Evolutionary conservation across 1,284 basidiomycete species (phyloP), one percentile per base, ranked within the genome.

Genomic region (Malassezia obtusa): DNA sequence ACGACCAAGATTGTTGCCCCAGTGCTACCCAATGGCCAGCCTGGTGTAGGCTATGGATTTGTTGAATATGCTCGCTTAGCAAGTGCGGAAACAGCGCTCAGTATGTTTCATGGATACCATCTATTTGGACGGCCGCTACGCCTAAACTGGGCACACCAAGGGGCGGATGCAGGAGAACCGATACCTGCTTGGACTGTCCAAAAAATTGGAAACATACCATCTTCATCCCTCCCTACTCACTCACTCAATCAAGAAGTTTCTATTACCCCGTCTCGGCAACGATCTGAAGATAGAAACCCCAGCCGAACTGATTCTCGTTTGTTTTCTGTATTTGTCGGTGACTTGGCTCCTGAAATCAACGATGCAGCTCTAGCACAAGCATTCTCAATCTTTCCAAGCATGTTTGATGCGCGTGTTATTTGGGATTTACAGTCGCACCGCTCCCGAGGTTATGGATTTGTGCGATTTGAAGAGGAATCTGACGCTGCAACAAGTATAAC

Each of bases 361-460:
- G 92, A 99, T 73, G 87, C 90, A n/a, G 86, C 92, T 49, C 83
- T 99, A 51, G 85, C 79, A 48, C 91, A 95, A 77, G 91, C 92
- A 15, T 99, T 99, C 78, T 83, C 82, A 63, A 87, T 88, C 35
- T 96, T 96, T 74, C 88, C 89, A 32, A 87, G 85, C 52, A 80
- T 99, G 76, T 90, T 87, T 54, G 92, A 99, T 75, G 92, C 91
- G 44, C 83, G 92, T 43, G 91, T 98, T 64, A 99, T 99, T 91
- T 96, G 92, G 89, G 92, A 98, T 76, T 91, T 94, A 87, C 92
- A 91, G 78, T 94, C 89, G 53, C 91, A 92, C 63, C 95, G 95
- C 79, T 92, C 87, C 72, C 84, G 87, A 66, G 87, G 89, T 37
- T 94, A 90, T 73, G 87, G 87, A 55, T 91, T 92, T 80, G 82